These are phyloP conservation scores for Arachis stenosperma DNA, from an alignment of 306 rosid genomes.

Conservation along the genomic window DNA sequence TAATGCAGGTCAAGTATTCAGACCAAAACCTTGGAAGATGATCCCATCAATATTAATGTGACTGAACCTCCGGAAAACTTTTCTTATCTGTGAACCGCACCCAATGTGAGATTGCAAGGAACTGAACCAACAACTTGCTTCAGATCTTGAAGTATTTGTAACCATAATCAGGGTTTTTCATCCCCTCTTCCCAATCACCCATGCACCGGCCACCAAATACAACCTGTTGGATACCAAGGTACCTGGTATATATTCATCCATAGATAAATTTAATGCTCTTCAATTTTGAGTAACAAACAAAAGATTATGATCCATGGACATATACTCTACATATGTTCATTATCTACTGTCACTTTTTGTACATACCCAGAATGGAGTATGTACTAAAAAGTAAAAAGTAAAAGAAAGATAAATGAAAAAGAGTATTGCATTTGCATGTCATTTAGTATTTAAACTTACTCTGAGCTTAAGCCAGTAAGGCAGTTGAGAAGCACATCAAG, in stretches of 20 bases:
- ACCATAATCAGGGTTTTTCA: conserved; percentile 77
- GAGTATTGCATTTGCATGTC: not conserved
- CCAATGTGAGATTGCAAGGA: not conserved
- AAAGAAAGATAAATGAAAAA: too few species aligned
- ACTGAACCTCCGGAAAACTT: conserved; percentile 7
- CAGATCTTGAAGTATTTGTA: conserved; percentile 83
- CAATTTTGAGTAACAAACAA: conserved; percentile 13
- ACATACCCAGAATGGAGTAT: too few species aligned
- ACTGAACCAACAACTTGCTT: conserved; percentile 18
- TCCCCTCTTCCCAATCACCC: conserved; percentile 98
- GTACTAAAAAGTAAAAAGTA: too few species aligned
- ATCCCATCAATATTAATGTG: not conserved
- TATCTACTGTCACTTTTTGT: not conserved
- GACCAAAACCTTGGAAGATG: not conserved
- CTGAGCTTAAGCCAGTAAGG: conserved; percentile 81
- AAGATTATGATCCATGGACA: not conserved
- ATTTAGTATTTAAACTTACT: conserved; percentile 59
- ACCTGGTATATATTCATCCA: conserved; percentile 51
- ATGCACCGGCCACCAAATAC: conserved; percentile 83
- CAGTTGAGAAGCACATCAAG: conserved; percentile 89
- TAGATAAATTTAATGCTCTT: conserved; percentile 16
- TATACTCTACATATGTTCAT: not conserved
- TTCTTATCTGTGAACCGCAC: conserved; percentile 20
- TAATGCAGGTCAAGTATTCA: too few species aligned
- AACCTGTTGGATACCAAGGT: conserved; percentile 84